A percentile compares a stretch with the other conserved stretches of the same genome.
Conservation (phyloP, 2,329 filamentous ascomycete genomes). For the Diaporthe destruens region DNA sequence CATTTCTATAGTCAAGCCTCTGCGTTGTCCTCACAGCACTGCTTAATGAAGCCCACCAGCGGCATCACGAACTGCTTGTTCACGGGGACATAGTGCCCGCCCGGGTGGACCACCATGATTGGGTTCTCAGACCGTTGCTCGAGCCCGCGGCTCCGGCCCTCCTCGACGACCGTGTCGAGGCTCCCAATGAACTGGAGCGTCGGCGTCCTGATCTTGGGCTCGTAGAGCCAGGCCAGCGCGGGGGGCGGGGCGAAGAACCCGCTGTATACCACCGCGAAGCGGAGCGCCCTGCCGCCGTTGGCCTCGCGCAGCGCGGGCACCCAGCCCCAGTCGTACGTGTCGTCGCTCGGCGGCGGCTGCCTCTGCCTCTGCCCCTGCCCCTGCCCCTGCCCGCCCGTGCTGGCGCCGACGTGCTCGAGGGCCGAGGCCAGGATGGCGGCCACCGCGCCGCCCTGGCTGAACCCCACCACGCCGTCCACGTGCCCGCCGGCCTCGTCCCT, state of each 20-base stretch:
- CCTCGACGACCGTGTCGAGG: conserved; percentile 89
- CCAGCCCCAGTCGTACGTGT: conserved; percentile 55
- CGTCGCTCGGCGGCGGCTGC: conserved; percentile 54
- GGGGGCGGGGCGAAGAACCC: conserved; percentile 78
- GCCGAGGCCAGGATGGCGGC: conserved; percentile 80
- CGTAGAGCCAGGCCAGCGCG: conserved; percentile 77
- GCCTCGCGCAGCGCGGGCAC: conserved; percentile 60
- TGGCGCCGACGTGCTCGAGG: conserved; percentile 66
- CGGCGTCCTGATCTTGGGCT: conserved; percentile 81
- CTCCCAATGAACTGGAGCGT: conserved; percentile 86
- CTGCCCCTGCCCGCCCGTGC: conserved; percentile 44
- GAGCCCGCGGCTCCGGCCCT: conserved; percentile 75
- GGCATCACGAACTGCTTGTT: conserved; percentile 84
- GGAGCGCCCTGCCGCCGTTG: conserved; percentile 62
- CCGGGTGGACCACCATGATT: conserved; percentile 77
- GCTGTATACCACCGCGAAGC: conserved; percentile 82
- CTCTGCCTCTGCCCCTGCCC: no score
- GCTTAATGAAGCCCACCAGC: conserved; percentile 60
- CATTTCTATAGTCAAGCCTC: conserved; percentile 3
- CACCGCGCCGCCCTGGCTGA: conserved; percentile 82
- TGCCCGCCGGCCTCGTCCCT: conserved; percentile 72
- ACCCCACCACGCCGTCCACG: conserved; percentile 84
- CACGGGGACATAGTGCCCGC: conserved; percentile 90
- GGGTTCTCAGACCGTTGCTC: conserved; percentile 73
- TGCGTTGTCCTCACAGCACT: conserved; percentile 43